Evolutionary conservation across 768 basidiomycete genomes (phyloP), one percentile per base, ranked within the genome.

Genomic region (Tylopilus cervinicoccineus): DNA sequence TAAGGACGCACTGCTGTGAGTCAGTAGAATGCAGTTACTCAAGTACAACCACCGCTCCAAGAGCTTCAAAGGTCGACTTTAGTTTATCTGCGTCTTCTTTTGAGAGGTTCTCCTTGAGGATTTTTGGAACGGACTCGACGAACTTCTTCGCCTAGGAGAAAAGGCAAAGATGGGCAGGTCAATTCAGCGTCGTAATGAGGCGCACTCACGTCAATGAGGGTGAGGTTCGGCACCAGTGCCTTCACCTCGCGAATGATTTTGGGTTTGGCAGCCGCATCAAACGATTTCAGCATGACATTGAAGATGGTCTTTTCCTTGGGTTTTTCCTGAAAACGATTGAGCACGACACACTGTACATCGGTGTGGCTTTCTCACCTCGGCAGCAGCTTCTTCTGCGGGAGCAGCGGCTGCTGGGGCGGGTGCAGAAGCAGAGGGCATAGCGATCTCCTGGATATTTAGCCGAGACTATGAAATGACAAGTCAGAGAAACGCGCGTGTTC

Each of bases 1-100:
- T 50, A 47, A 32, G 34, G 42, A 48, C 56, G 48, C 42, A 50
- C 47, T 56, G 43, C 46, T 14, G 48, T 45, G 43, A 40, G 33
- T 47, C 31, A 4, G 13, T 53, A 24, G 27, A 23, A 52, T 27
- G 51, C 31, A 47, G 65, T 74, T 78, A 94, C 62, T 93, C 92
- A 65, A 98, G 77, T 58, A 76, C 79, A 54, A 98, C 79, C 49
- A 90, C 83, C 45, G 88, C 96, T 20, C 96, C 96, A 40, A 96
- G 80, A 45, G 72, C 83, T 70, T 89, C 84, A 70, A 99, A 87
- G n/a, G 83, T 81, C 68, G 84, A 84, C 72, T 94, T 81, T 65
- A 99, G 74, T 73, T 97, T 97, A 69, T 98, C 96, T 3, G 95
- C 94, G 32, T 99, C 96, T 59, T 99, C 96, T 70, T 99, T 99